These are phyloP conservation scores for Lactifluus pinguis DNA, from an alignment of 768 basidiomycete genomes.

Conservation along the genomic window DNA sequence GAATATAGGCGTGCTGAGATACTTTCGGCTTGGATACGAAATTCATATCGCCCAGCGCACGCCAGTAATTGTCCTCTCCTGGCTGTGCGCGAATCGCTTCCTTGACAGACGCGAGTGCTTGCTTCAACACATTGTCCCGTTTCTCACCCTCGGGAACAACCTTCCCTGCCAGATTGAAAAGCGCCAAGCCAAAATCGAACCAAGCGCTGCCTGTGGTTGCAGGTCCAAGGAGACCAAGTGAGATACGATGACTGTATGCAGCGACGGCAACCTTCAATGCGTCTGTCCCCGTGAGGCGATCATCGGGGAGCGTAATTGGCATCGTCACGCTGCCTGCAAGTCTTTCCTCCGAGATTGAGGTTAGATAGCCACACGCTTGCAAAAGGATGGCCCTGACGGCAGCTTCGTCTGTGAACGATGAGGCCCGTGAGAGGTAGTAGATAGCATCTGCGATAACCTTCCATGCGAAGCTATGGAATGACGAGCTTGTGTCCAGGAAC, in stretches of 20 bases:
- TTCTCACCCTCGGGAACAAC: constrained; percentile 25
- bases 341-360: constrained; percentile 33
- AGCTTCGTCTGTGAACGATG: constrained; percentile 39
- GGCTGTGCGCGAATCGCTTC: constrained; percentile 69
- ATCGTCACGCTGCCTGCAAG: constrained; percentile 34
- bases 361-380: constrained; percentile 32
- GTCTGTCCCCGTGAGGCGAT: constrained; percentile 25
- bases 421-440: constrained; percentile 49
- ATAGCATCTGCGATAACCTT: constrained; percentile 75
- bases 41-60: constrained; percentile 65
- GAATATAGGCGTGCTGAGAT: constrained; percentile 89
- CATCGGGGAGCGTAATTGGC: constrained; percentile 19
- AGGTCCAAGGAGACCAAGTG: constrained; percentile 46
- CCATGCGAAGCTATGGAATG: constrained; percentile 72
- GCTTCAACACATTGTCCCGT: constrained; percentile 29
- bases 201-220: constrained; percentile 47
- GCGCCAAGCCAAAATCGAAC: constrained; percentile 63
- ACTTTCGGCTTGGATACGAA: constrained; percentile 58
- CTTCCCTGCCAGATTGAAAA: constrained; percentile 41
- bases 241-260: constrained; percentile 52
- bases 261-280: constrained; percentile 45
- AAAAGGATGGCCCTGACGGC: constrained; percentile 29
- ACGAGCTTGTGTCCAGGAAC: constrained; percentile 42
- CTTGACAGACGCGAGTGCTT: constrained; percentile 47
- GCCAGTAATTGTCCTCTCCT: constrained; percentile 70